Base-by-base conservation (phyloP, 495 filamentous ascomycete species). In the Penicillium argentinense region DNA sequence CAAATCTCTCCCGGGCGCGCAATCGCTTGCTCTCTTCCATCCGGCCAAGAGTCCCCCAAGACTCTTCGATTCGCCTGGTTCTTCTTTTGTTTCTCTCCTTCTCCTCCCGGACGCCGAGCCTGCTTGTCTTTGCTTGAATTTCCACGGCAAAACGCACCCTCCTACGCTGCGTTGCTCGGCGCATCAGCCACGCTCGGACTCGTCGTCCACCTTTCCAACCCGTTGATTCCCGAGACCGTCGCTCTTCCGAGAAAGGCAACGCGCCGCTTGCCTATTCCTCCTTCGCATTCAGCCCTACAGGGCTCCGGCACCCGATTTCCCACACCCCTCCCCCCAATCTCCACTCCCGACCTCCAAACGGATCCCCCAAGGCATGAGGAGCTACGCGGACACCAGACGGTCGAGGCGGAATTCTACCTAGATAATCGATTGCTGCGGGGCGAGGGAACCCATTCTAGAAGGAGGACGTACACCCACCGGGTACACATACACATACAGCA, bases 291-390 rank as follows among this genome's bases (percentile, higher is more conserved):
- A 53, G 57, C 53, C 56, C 41, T 60, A 63, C 46, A 29, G 22
- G 53, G 56, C 47, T 47, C 50, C 39, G 40, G 38, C 28, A 25
- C 42, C 16, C 5, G 6, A 17, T 47, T 39, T 46, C 57, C 24
- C 44, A 22, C 43, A 39, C 45, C 23, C 45, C 30, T 28, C 37
- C 33, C 13, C 19, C 37, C 18, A 39, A 34, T 48, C 37, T 29
- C 32, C 29, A 36, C 33, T 36, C 9, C 21, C 33, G 33, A 33
- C 6, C 8, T 36, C 21, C 33, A 7, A 13, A 36, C 27, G 33
- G n/a, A n/a, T 36, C 28, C 43, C 25, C 29, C 63, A 62, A 66
- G 60, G 58, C 56, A 67, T 64, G 63, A 49, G 50, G 63, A 64
- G 52, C 53, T 30, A 59, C 45, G 26, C 39, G 34, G 33, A 23